These are phyloP conservation scores for Hyphodiscus hymeniophilus DNA, from an alignment of 495 filamentous ascomycete genomes.

Conservation along the genomic window DNA sequence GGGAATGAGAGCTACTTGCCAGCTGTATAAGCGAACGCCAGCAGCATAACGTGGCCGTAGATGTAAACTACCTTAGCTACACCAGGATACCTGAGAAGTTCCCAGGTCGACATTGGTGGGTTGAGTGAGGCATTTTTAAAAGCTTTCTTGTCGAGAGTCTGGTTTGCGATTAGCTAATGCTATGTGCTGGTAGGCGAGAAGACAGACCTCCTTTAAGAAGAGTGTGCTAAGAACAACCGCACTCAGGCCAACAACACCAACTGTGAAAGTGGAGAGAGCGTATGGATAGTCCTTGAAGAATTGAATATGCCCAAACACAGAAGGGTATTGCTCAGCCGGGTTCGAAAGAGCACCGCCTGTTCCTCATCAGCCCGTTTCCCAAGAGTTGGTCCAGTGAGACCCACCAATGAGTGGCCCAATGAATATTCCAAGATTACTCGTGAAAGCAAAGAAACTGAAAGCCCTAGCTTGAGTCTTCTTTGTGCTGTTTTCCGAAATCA, in stretches of 20 bases:
- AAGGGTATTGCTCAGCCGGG: constrained; percentile 48
- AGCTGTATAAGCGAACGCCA: constrained; percentile 58
- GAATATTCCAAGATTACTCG: constrained; percentile 60
- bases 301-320: constrained; percentile 39
- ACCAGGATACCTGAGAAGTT: constrained; percentile 51
- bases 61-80: constrained; percentile 53
- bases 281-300: constrained; percentile 61
- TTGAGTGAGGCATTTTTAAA: constrained; percentile 24
- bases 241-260: constrained; percentile 39
- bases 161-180: background rate
- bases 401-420: constrained; percentile 52
- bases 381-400: constrained; percentile 7
- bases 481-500: constrained; percentile 63
- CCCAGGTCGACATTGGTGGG: constrained; percentile 35
- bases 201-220: constrained; percentile 48
- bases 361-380: constrained; percentile 6
- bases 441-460: constrained; percentile 66
- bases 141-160: constrained; percentile 21
- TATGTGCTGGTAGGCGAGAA: background rate
- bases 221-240: constrained; percentile 39
- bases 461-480: constrained; percentile 55
- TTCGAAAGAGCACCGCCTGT: constrained; percentile 49
- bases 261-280: constrained; percentile 48
- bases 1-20: constrained; percentile 5
- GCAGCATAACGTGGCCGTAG: constrained; percentile 51